These are phyloP conservation scores for Pythium rhizo-oryzae DNA, from an alignment of 352 stramenopile genomes.

Conservation along the genomic window DNA sequence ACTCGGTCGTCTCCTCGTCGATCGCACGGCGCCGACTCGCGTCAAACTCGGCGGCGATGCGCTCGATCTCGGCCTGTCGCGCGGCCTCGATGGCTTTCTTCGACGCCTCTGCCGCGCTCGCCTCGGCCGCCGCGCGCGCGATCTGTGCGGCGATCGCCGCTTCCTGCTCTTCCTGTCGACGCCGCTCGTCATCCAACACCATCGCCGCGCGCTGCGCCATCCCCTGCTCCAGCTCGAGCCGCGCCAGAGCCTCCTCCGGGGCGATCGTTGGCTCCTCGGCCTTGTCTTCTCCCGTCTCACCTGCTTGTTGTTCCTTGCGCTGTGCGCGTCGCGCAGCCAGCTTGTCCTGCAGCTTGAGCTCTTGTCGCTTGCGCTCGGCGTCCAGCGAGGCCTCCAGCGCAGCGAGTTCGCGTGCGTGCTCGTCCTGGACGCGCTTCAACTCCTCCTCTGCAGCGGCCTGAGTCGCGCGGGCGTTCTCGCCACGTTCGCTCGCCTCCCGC, in stretches of 20 bases:
- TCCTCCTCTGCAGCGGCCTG: conserved; percentile 44
- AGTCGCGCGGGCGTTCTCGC: conserved; percentile 8
- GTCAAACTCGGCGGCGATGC: conserved; percentile 31
- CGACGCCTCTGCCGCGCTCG: conserved; percentile 21
- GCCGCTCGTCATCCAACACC: conserved; percentile 24
- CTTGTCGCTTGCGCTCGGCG: conserved; percentile 61
- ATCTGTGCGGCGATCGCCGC: conserved; percentile 19
- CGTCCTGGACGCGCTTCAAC: conserved; percentile 50
- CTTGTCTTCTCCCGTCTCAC: conserved; percentile 6
- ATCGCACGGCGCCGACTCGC: conserved; percentile 4
- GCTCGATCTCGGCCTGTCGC: conserved; percentile 31
- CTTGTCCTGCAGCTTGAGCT: conserved; percentile 55
- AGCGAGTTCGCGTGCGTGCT: conserved; percentile 62
- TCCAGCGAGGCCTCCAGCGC: conserved; percentile 46
- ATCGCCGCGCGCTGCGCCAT: conserved; percentile 16
- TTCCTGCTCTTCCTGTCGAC: conserved; percentile 24
- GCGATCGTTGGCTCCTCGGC: neutral
- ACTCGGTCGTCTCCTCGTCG: conserved; percentile 6
- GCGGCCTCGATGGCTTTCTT: conserved; percentile 30
- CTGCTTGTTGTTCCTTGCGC: neutral
- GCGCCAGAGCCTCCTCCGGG: conserved; percentile 15
- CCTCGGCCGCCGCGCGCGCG: conserved; percentile 12
- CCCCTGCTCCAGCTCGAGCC: conserved; percentile 19
- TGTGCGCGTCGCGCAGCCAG: conserved; percentile 23
- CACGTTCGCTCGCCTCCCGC: neutral